Evolutionary conservation across 495 filamentous ascomycete genomes (phyloP), one percentile per base, ranked within the genome.

Genomic region (Sphaerosporella brunnea): DNA sequence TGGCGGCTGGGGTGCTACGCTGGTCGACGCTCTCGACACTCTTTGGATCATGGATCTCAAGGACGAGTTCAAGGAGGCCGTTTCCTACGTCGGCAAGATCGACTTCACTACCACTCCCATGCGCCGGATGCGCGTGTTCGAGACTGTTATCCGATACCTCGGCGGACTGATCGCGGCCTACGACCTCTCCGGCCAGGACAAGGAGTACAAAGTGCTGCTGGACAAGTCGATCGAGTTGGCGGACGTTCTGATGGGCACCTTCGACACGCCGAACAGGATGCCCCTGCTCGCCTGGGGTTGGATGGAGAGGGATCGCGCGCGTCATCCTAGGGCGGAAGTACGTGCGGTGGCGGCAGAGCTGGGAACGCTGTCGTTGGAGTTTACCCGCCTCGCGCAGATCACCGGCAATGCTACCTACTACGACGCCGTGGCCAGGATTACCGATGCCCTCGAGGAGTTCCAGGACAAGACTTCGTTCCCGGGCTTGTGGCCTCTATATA

Each of bases 251-350:
- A 24, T 43, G 40, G 78, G 83, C 36, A 78, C 82, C 10, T 97
- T 97, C 63, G 90, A 97, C 63, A 96, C 90, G 5, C 88, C 90
- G 0, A 97, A 97, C 59, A 75, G 87, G 47, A 92, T 97, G 86
- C 90, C 90, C 10, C 61, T 82, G 16, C 74, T 90, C 2, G 88
- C 78, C 62, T 95, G 93, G 63, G 69, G 73, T 9, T 61, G 58
- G 53, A 58, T 48, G 23, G 23, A 7, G 13, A 25, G 23, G 19
- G 40, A 43, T 43, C 3, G 24, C 23, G 21, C 10, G 23, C 7
- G 2, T 5, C 40, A 43, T n/a, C 40, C 40, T 2, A 11, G 40
- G 8, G 40, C 40, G 20, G 40, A 43, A 25, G 20, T 11, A 25
- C 40, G 24, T 25, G 24, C 46, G 37, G 49, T 59, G 30, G 54